A percentile compares a stretch with the other conserved stretches of the same genome.
These are phyloP conservation scores for Cladosporium colombiae DNA, from an alignment of 2,329 filamentous ascomycete species.

Conservation along the genomic window DNA sequence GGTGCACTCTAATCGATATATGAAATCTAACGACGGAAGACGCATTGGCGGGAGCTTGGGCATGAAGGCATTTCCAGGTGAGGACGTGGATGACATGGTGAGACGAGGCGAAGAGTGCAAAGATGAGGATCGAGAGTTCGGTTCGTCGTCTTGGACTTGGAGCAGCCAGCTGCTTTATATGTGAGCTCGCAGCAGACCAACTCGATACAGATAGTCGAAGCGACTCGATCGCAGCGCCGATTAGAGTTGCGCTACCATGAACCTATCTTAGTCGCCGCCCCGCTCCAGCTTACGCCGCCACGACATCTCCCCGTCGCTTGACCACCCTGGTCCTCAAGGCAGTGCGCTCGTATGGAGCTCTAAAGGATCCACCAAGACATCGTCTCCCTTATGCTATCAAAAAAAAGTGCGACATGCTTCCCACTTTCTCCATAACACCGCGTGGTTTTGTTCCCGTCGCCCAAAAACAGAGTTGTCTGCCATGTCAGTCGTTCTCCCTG, in stretches of 20 bases:
- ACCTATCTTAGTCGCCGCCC: background rate
- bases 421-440: slow-evolving; percentile 22
- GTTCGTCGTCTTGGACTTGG: background rate
- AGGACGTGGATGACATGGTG: background rate
- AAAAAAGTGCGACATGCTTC: slow-evolving; percentile 8
- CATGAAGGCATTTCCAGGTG: slow-evolving; percentile 4
- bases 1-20: slow-evolving; percentile 29
- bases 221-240: background rate
- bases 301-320: background rate
- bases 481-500: slow-evolving; percentile 23
- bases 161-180: slow-evolving; percentile 7
- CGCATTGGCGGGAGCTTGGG: slow-evolving; percentile 20
- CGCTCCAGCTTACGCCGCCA: background rate
- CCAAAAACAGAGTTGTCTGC: slow-evolving; percentile 23
- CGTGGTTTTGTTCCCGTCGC: slow-evolving; percentile 19
- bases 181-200: background rate
- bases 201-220: background rate
- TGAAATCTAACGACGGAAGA: slow-evolving; percentile 27
- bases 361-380: background rate
- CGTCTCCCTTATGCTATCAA: background rate
- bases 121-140: background rate
- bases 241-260: background rate
- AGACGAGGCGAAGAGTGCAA: background rate
- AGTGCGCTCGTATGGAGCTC: background rate
- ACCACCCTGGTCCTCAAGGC: background rate